Evolutionary conservation across 2,329 filamentous ascomycete species (phyloP), one percentile per base, ranked within the genome.

Genomic region (Phialemonium atrogriseum): DNA sequence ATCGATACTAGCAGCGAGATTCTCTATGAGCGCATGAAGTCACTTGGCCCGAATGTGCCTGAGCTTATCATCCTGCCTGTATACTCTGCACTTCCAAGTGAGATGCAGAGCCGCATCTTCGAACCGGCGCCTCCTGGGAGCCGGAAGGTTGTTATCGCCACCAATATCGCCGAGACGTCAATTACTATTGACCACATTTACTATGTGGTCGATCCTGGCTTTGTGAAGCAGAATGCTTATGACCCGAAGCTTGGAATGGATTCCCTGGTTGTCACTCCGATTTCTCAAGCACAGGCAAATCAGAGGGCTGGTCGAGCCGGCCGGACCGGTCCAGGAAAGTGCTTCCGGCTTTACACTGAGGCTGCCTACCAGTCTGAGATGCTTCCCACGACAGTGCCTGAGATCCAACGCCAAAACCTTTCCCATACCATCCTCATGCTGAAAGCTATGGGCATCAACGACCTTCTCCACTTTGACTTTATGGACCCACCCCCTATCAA

Each of bases 391-490:
- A 88, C 87, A 0, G 93, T 96, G 18, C 91, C 91, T 1, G 91
- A 96, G 48, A 98, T 98, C 31, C 91, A 98, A 52, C 73, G 91
- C 2, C 86, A 95, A 54, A 98, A 98, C 48, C 53, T 98, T 32
- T 84, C 86, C 0, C 80, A 84, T 45, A 95, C 89, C 0, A 96
- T 98, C 55, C 70, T 98, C 27, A 94, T 95, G 84, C 73, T 98
- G 30, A 98, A 98, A 55, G 91, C 91, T 0, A 96, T 98, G 87
- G 91, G 93, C 4, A 96, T 98, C 57, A 96, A 98, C 51, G 91
- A 98, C 51, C 67, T 98, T 2, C 70, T 98, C 10, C 87, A 94
- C 51, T 98, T 98, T 49, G 89, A 96, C 59, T 98, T 98, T 49
- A 96, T 98, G 89, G 91, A 98, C 49, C 88, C 91, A 0, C 91